phyloP scores from a whole-genome alignment of 805 yeast species.

The Pichia nakasei region DNA sequence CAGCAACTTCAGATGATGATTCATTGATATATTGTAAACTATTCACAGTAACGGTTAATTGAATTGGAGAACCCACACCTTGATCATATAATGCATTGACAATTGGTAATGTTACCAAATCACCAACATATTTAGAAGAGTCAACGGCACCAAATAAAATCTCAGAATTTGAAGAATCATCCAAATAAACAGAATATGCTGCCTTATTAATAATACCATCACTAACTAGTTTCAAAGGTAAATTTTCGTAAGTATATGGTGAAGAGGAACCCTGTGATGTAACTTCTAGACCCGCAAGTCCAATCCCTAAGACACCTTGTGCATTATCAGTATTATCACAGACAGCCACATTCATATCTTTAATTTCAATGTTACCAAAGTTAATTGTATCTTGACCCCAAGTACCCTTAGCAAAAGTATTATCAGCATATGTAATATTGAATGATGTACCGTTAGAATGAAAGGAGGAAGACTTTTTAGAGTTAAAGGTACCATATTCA shows the following conservation, averaged over 20 bases:
- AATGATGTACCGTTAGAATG: constrained; percentile 33
- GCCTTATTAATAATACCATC: constrained; percentile 48
- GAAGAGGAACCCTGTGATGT: constrained; percentile 27
- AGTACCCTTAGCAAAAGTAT: constrained; percentile 37
- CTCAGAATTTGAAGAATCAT: constrained; percentile 41
- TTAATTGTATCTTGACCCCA: constrained; percentile 58
- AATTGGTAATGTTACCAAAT: constrained; percentile 40
- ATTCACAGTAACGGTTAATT: constrained; percentile 42
- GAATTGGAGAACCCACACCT: constrained; percentile 33
- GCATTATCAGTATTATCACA: constrained; percentile 57
- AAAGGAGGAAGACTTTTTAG: constrained; percentile 32
- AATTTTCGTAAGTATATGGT: constrained; percentile 46
- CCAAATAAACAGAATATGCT: constrained; percentile 57
- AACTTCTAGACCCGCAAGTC: constrained; percentile 59
- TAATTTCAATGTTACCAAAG: constrained; percentile 40
- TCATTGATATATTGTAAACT: constrained; percentile 21
- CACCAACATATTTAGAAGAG: constrained; percentile 49
- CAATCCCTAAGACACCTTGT: constrained; percentile 69
- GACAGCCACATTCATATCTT: constrained; percentile 60
- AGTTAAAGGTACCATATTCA: constrained; percentile 40
- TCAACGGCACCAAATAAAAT: constrained; percentile 70
- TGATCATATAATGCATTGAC: constrained; percentile 32
- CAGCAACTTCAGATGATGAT: constrained; percentile 11
- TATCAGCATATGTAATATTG: constrained; percentile 40
- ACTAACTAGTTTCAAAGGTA: constrained; percentile 52